Evolutionary conservation across 345 rosid species (phyloP), one percentile per base, ranked within the genome.

Genomic region (Eucalyptus caleyi): DNA sequence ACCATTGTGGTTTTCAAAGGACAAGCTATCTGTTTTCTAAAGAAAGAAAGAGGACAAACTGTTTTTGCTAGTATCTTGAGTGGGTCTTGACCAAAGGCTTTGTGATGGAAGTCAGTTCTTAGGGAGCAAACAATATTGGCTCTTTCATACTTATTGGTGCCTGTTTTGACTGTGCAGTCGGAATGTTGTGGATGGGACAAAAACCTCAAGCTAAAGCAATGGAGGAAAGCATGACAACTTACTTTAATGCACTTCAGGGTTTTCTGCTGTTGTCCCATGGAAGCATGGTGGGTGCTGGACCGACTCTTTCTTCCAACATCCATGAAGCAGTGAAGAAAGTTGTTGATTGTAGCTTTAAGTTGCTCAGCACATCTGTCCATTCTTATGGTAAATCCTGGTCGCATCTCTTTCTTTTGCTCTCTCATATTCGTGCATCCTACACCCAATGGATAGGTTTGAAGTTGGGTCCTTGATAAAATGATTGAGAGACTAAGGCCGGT

Each of bases 161-260:
- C 56, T 91, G 44, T 91, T 82, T 88, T 91, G 80, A 37, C 40
- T 3, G 30, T 89, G 87, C 92, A 97, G 99, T 93, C 62, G 99
- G 99, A 92, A 96, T 97, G 98, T 92, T 97, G 88, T 97, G 99
- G 99, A 93, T 91, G 83, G 99, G 96, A 62, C 94, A 95, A 88
- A 80, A 89, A 87, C 98, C 97, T 40, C 93, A 95, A 90, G 95
- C 95, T 89, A 95, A 95, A 93, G 93, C 92, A 89, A 62, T 97
- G 51, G 95, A 95, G 89, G 98, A 95, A 93, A 95, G 94, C 81
- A 95, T 97, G 95, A 91, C 87, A 65, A 89, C 95, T 4, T 97
- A 93, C 93, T 95, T 95, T 91, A 97, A 97, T 83, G 90, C 93
- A 34, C 92, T 97, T 87, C 99, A 97, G 92, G 99, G 98, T 86